Conservation (phyloP, 495 filamentous ascomycete genomes). For the Jackrogersella minutella region DNA sequence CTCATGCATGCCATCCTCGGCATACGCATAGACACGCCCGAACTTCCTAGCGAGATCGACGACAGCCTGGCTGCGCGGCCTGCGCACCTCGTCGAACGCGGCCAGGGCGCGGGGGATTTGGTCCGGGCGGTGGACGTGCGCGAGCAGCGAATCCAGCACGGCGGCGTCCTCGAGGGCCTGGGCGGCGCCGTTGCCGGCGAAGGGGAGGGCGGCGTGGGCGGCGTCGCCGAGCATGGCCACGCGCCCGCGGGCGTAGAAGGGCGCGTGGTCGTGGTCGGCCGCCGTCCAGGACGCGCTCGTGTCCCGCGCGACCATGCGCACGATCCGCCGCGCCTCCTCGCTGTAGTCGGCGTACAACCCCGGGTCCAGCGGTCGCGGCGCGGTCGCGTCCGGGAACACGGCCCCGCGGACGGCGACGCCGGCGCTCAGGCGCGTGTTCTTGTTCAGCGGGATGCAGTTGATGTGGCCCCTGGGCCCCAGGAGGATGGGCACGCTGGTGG, state of each 20-base stretch:
- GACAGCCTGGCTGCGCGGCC: slow-evolving; percentile 45
- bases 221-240: slow-evolving; percentile 66
- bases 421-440: slow-evolving; percentile 50
- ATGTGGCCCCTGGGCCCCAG: slow-evolving; percentile 48
- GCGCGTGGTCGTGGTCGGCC: slow-evolving; percentile 61
- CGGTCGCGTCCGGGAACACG: background rate
- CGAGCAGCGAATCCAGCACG: slow-evolving; percentile 49
- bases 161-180: slow-evolving; percentile 69
- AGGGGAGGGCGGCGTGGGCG: slow-evolving; percentile 67
- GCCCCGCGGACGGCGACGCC: slow-evolving; percentile 49
- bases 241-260: slow-evolving; percentile 55
- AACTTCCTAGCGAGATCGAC: slow-evolving; percentile 46
- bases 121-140: slow-evolving; percentile 11
- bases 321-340: slow-evolving; percentile 47
- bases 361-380: slow-evolving; percentile 33
- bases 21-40: slow-evolving; percentile 48
- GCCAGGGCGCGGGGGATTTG: slow-evolving; percentile 38
- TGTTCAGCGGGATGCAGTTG: slow-evolving; percentile 51
- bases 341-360: slow-evolving; percentile 44
- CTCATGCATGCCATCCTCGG: slow-evolving; percentile 45
- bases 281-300: slow-evolving; percentile 47
- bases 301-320: slow-evolving; percentile 44
- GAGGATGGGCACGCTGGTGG: slow-evolving; percentile 45
- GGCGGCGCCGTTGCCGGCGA: slow-evolving; percentile 64
- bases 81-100: slow-evolving; percentile 42